Evolutionary conservation across 2,329 filamentous ascomycete genomes (phyloP), one percentile per base, ranked within the genome.

Genomic region (Aspergillus puulaauensis): DNA sequence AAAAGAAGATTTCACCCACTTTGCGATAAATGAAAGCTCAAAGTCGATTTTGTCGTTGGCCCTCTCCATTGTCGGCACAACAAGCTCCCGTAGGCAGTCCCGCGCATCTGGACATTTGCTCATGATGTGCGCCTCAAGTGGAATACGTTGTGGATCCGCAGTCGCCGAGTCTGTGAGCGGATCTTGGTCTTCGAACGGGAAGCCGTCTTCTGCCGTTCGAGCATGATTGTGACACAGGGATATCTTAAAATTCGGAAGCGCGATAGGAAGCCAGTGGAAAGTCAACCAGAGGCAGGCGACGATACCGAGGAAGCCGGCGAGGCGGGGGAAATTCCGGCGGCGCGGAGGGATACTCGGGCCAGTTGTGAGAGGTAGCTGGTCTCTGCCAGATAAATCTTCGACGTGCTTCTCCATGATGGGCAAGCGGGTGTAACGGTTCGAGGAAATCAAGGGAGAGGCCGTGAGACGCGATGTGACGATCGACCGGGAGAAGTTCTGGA

Each of bases 71-170:
- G 88, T 84, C 1, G 95, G 95, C 15, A 98, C 77, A 23, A 99
- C 82, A 66, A 99, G 78, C 59, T 92, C 80, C 61, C 86, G 85
- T 19, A 99, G 80, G 69, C 93, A 97, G 70, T 91, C 89, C 73
- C 82, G 83, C 2, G 95, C 92, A 75, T 99, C 95, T 0, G 93
- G 93, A 69, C 95, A 99, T 81, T 98, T 97, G 77, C 87, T 90
- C 88, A 98, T 99, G 67, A 98, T 95, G 74, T 98, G 93, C 56
- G 91, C 90, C 73, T 99, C 95, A 2, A 99, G 77, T 4, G 91
- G 90, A 4, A 98, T 89, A 57, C 63, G 70, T 27, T 56, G 40
- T 14, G 45, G 43, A n/a, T 49, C 44, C 24, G 35, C 45, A 33
- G 17, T 11, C 3, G 19, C 17, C 12, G 35, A 45, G 19, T 49